Evolutionary conservation across 1,284 basidiomycete genomes (phyloP), one percentile per base, ranked within the genome.

Genomic region (Cutaneotrichosporon dermatis): DNA sequence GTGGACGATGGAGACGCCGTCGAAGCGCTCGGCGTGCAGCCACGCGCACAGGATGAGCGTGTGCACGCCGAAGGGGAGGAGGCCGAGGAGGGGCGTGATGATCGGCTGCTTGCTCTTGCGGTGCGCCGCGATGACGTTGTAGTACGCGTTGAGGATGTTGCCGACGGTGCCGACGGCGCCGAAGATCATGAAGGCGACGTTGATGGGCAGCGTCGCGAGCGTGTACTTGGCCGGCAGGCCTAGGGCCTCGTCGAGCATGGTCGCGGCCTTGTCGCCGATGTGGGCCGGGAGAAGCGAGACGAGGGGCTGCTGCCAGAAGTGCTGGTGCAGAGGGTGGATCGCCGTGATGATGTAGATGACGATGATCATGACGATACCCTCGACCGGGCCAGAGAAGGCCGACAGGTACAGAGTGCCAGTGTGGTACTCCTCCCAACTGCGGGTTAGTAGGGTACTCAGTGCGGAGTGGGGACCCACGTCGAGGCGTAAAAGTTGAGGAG

Each of bases 331-430:
- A 1, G 75, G 75, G 63, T 77, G 73, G 61, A 76, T 36, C 6
- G 76, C 92, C 10, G 90, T 89, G 57, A 96, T 79, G 33, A 86
- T 67, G 78, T 89, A 98, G 60, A 98, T 85, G 10, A 70, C 75
- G 35, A 88, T 83, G 60, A 98, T 88, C 76, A 98, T 84, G 52
- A 99, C 79, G 68, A 99, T 97, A 8, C 95, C 95, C 77, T 98
- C 95, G 2, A 98, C 91, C 0, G 95, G 95, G 0, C 95, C 95
- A 8, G 91, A 95, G 78, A 96, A 97, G 35, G 88, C 85, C n/a
- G 91, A 91, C 13, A 96, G 85, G 79, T 87, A 96, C 6, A 97
- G 80, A 63, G 88, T 86, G 34, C 90, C 90, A 1, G 95, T 99
- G 76, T 99, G 89, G 71, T 90, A 95, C 78, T 99, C 95, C 73